Evolutionary conservation across 345 rosid species (phyloP), one percentile per base, ranked within the genome.

Genomic region (Noccaea bulbosa): DNA sequence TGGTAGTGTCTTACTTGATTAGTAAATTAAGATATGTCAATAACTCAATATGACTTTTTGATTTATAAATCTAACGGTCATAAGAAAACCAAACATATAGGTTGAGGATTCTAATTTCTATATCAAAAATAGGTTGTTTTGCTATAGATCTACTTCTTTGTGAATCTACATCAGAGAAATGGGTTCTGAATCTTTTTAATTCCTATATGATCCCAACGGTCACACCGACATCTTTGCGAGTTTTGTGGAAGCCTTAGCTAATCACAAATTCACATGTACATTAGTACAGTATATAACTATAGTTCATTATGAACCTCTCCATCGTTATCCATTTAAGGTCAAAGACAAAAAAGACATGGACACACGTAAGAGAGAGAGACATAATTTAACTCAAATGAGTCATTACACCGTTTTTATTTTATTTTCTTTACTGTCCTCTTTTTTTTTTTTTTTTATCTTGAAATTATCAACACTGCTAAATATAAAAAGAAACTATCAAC

Each of bases 291-390:
- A n/a, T n/a, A n/a, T n/a, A n/a, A n/a, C n/a, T n/a, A n/a, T 46
- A 56, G 53, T 46, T 40, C 17, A 49, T 67, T 62, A 65, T 57
- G 66, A 64, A 75, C 82, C 81, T 72, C 79, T 33, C 70, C 77
- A 58, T 11, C 79, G 65, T 75, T 60, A 84, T 78, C 86, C 80
- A 70, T 67, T 65, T 47, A 53, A 53, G 11, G 30, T 66, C 38
- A 2, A 12, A 47, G 69, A 72, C 67, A 62, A 69, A 62, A 69
- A 51, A 11, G 47, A 69, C 78, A 68, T 39, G 73, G 66, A 76
- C 59, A 62, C 38, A 64, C 44, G 62, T 48, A n/a, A 72, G 67
- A 47, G 6, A 55, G 8, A 55, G 10, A 46, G 32, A 76, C 12
- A 52, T 16, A 11, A 1, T 45, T 4, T 50, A 22, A 46, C 77